Evolutionary conservation across 306 rosid species (phyloP), one percentile per base, ranked within the genome.

Genomic region (Ochetophila trinervis): DNA sequence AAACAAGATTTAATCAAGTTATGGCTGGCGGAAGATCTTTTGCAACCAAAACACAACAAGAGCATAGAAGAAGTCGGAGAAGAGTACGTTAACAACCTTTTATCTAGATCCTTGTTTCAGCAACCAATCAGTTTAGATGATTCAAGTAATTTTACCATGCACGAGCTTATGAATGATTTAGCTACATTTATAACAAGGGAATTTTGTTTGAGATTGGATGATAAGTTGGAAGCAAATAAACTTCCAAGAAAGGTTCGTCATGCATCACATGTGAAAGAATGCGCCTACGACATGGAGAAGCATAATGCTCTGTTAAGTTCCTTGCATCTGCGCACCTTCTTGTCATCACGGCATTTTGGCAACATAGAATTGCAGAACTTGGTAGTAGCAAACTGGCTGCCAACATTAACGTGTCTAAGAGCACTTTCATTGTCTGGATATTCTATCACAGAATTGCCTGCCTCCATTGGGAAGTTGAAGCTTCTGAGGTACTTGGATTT

Each of bases 1-100:
- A 78, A 34, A 32, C 50, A 57, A 54, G 10, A 30, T 0, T 47
- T 82, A 19, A 40, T 82, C 47, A 24, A 44, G 57, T 23, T 74
- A 4, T 82, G 86, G 86, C 74, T 70, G 83, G 86, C 67, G 17
- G 76, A 82, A 67, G 71, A 66, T 17, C 49, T 82, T 17, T 30
- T 30, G 18, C 18, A 8, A 30, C 2, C 0, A 6, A 6, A 12
- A 51, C 21, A 22, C 17, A 12, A 1, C 17, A 15, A 24, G 65
- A 57, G 18, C 3, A 24, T 24, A 16, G 62, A 24, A 30, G 40
- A 57, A 30, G 42, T 57, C 27, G 80, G 73, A 8, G 34, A 74
- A 18, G 37, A 77, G 15, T 77, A 60, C 65, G 57, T 81, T n/a
- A 6, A 24, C 11, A 80, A 66, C 59, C 56, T 77, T 13, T 18